These are phyloP conservation scores for Caryopteris hybrid DNA, from an alignment of 305 asterid species.

Conservation along the genomic window DNA sequence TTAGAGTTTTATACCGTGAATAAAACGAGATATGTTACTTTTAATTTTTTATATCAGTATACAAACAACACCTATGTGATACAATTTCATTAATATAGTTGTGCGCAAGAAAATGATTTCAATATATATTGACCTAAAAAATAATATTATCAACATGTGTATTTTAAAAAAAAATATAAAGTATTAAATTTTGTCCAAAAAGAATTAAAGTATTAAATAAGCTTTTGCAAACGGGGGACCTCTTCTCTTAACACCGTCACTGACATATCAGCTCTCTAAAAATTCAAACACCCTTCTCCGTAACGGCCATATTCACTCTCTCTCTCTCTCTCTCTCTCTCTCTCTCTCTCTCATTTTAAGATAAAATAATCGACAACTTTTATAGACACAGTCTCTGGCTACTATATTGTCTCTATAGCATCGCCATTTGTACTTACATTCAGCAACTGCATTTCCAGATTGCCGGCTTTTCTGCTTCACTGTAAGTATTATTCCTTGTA, in stretches of 20 bases:
- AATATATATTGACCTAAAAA: no score
- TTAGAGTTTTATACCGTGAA: no score
- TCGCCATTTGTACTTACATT: constrained; percentile 34
- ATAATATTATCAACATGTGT: no score
- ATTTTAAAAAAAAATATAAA: no score
- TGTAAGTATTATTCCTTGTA: constrained; percentile 9
- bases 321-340: constrained; percentile 8
- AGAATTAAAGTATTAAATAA: no score
- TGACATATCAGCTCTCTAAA: constrained; percentile 1
- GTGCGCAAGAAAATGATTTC: no score
- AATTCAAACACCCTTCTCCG: constrained; percentile 28
- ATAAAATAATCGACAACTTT: constrained; percentile 15
- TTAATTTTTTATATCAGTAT: no score
- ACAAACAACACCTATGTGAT: no score
- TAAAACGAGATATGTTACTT: no score
- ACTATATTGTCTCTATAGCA: constrained; percentile 31
- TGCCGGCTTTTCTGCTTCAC: constrained; percentile 26
- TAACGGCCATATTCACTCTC: constrained; percentile 44
- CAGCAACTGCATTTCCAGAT: constrained; percentile 20
- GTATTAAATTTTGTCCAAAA: no score
- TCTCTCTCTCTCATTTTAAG: constrained; percentile 15
- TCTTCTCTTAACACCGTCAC: constrained; percentile 18
- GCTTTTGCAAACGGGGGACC: constrained; percentile 18
- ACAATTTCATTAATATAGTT: no score
- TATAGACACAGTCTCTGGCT: constrained; percentile 25